Conservation (phyloP, 2,329 filamentous ascomycete genomes). For the Microthyrium microscopicum region DNA sequence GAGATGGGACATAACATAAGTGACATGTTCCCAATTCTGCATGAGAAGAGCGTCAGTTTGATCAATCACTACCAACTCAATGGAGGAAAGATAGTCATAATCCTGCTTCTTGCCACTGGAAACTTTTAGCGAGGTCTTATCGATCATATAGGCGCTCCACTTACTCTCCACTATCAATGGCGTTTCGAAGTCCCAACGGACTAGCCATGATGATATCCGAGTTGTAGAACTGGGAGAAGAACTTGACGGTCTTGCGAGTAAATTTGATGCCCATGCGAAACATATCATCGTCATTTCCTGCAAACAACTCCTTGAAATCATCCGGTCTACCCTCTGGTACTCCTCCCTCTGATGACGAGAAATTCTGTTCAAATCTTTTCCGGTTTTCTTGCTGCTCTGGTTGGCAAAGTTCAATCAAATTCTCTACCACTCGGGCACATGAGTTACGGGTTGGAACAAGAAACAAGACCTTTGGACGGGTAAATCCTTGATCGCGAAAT, state of each 20-base stretch:
- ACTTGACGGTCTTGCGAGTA: slow-evolving; percentile 88
- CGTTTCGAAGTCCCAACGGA: slow-evolving; percentile 75
- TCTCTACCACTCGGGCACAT: slow-evolving; percentile 61
- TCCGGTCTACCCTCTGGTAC: slow-evolving; percentile 61
- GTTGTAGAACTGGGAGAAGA: slow-evolving; percentile 88
- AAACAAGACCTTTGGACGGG: slow-evolving; percentile 81
- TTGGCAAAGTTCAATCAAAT: slow-evolving; percentile 57
- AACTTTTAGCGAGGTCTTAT: slow-evolving; percentile 1
- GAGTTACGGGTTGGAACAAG: slow-evolving; percentile 78
- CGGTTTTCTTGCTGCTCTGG: slow-evolving; percentile 91
- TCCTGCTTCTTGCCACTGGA: slow-evolving; percentile 48
- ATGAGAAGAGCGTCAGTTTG: slow-evolving; percentile 86
- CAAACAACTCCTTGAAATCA: slow-evolving; percentile 80
- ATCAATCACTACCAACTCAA: slow-evolving; percentile 80
- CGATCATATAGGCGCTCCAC: slow-evolving; percentile 14
- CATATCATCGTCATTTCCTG: slow-evolving; percentile 93
- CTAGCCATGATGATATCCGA: slow-evolving; percentile 90
- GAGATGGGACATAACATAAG: slow-evolving; percentile 79
- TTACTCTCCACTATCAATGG: slow-evolving; percentile 64
- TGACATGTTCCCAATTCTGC: slow-evolving; percentile 97
- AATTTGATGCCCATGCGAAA: slow-evolving; percentile 95
- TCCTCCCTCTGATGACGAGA: slow-evolving; percentile 47
- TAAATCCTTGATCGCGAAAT: slow-evolving; percentile 85
- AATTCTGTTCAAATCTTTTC: slow-evolving; percentile 78
- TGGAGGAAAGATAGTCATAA: slow-evolving; percentile 81